Evolutionary conservation across 2,329 filamentous ascomycete species (phyloP), one percentile per base, ranked within the genome.

Genomic region (Fusarium sp.): DNA sequence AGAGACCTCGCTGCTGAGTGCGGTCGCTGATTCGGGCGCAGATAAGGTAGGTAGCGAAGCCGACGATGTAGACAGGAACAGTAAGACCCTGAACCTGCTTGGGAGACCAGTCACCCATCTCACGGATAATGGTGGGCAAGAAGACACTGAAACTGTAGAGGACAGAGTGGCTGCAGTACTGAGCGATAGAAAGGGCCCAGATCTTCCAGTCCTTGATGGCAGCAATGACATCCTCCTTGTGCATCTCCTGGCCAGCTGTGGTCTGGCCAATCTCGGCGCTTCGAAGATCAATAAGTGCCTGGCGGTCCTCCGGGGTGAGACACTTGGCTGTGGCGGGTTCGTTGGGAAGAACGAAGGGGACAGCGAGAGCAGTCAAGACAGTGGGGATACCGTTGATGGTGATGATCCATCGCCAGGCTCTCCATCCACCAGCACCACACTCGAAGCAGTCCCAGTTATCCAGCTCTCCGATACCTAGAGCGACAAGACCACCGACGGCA

Each of bases 361-460:
- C 84, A 0, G 81, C 76, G 3, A 89, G 74, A 0, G 88, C 90
- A 2, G 89, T 77, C 6, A 89, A 40, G 22, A 90, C 81, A 5
- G 73, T 75, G 5, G 73, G 73, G 3, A 70, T 58, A 1, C 90
- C 90, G 75, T 84, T 80, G 43, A 89, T 76, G 57, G 88, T 86
- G 77, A 91, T 83, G 64, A 91, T 89, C 90, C 89, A 92, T 50
- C 90, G 80, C 90, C 90, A 92, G 1, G 87, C 90, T n/a, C 82
- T 77, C 63, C 86, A 82, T 3, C 88, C 89, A 1, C 81, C 79
- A 12, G 86, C 75, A 1, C 88, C 88, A 60, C 91, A 85, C 83
- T 91, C 88, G 67, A 86, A 86, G 0, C 88, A 63, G 11, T 66
- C 63, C 2, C 16, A 40, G 14, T 66, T 24, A 22, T 66, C 63